phyloP scores from a whole-genome alignment of 1,284 basidiomycete species.

The Ustilago esculenta region DNA sequence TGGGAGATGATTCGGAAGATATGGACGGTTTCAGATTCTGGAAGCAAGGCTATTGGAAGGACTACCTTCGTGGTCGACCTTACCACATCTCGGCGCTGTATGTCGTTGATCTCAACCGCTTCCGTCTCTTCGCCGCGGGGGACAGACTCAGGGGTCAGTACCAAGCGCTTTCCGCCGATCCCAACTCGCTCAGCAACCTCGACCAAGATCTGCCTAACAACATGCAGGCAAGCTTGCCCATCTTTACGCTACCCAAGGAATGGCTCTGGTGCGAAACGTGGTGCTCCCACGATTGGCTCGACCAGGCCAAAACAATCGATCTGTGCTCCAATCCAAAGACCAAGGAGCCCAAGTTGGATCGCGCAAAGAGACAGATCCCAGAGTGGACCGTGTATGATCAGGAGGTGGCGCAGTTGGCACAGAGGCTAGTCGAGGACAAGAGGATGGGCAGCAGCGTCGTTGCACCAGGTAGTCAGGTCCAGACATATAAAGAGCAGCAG shows the following conservation, averaged over 20 bases:
- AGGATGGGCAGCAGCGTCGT: slow-evolving; percentile 30
- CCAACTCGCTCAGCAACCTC: slow-evolving; percentile 89
- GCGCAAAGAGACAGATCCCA: slow-evolving; percentile 87
- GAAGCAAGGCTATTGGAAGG: slow-evolving; percentile 76
- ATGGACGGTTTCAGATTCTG: slow-evolving; percentile 98
- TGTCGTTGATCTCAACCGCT: slow-evolving; percentile 92
- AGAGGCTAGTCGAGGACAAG: slow-evolving; percentile 47
- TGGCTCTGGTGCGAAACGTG: slow-evolving; percentile 68
- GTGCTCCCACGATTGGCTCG: slow-evolving; percentile 59
- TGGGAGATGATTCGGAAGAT: slow-evolving; percentile 92
- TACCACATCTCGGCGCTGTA: slow-evolving; percentile 76
- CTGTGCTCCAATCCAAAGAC: slow-evolving; percentile 68
- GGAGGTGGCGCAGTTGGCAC: slow-evolving; percentile 67
- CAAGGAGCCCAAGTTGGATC: slow-evolving; percentile 92
- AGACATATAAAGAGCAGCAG: not conserved
- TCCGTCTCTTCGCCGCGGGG: slow-evolving; percentile 77
- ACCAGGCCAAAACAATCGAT: slow-evolving; percentile 65
- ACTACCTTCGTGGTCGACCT: slow-evolving; percentile 46
- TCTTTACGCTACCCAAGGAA: slow-evolving; percentile 58
- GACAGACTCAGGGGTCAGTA: slow-evolving; percentile 92
- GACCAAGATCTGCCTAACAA: slow-evolving; percentile 75
- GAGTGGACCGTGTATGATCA: slow-evolving; percentile 94
- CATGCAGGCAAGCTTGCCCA: slow-evolving; percentile 58
- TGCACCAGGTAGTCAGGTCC: slow-evolving; percentile 27
- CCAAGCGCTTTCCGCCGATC: slow-evolving; percentile 90